These are phyloP conservation scores for Pythium aquatile DNA, from an alignment of 352 stramenopile genomes.

Conservation along the genomic window DNA sequence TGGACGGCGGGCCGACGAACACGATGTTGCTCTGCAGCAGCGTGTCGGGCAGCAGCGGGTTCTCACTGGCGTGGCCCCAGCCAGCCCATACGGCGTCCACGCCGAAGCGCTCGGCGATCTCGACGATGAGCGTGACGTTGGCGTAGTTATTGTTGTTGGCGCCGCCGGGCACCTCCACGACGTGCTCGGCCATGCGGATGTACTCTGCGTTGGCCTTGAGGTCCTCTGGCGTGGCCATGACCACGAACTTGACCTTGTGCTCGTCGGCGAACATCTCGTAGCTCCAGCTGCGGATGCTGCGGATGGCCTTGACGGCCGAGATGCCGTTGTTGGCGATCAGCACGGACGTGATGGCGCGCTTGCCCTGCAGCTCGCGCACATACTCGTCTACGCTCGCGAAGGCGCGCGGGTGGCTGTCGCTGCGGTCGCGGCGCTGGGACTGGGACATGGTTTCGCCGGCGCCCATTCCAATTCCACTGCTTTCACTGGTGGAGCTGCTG, in stretches of 20 bases:
- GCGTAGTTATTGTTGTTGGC: conserved; percentile 99
- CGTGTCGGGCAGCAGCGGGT: conserved; percentile 95
- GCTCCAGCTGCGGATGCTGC: conserved; percentile 97
- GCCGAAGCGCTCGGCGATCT: conserved; percentile 95
- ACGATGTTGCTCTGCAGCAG: conserved; percentile 94
- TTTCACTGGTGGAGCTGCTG: background rate
- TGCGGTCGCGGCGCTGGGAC: conserved; percentile 34
- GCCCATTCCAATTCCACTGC: conserved; percentile 5
- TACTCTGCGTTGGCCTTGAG: conserved; percentile 99
- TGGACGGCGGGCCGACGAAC: conserved; percentile 98
- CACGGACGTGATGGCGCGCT: conserved; percentile 93
- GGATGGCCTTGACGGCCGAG: conserved; percentile 98
- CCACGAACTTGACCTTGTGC: conserved; percentile 95
- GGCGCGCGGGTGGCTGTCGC: conserved; percentile 56
- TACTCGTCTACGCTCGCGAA: conserved; percentile 93
- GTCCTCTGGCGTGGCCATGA: conserved; percentile 99
- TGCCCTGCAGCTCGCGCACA: conserved; percentile 88
- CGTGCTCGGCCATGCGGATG: conserved; percentile 99
- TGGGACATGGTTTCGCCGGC: conserved; percentile 8
- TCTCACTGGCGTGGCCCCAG: conserved; percentile 99
- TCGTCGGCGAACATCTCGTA: conserved; percentile 98
- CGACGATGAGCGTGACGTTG: conserved; percentile 98
- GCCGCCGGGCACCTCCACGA: conserved; percentile 99
- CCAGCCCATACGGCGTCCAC: conserved; percentile 98
- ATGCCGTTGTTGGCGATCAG: conserved; percentile 99